Evolutionary conservation across 176 grass and related monocot genomes (phyloP), one percentile per base, ranked within the genome.

Genomic region (Aegilops speltoides): DNA sequence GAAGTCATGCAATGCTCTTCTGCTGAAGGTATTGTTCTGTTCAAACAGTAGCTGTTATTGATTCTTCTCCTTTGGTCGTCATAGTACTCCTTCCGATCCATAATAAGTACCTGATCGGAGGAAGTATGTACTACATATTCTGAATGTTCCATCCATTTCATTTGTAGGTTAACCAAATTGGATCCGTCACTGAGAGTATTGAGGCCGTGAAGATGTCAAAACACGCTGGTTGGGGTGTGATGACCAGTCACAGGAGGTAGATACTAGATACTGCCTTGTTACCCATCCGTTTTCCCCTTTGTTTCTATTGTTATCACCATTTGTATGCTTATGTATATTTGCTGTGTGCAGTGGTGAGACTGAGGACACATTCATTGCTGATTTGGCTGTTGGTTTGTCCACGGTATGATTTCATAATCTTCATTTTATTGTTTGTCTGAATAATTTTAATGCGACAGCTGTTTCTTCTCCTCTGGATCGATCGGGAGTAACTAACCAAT

Each of bases 121-220:
- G 45, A 13, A 48, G 13, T 48, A 50, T 52, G 48, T 6, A 52
- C 15, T 52, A 52, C 48, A 52, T 52, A 56, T 8, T 57, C 54
- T 22, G 56, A 59, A 22, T 59, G 56, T 59, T 59, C 22, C 20
- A 59, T 59, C 56, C 56, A 22, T 22, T 3, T 59, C 56, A 22
- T 59, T 19, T 59, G 2, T 90, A 98, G 95, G 95, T 98, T 72
- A 95, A 98, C 77, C 95, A 98, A 89, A 98, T 98, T 62, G 93
- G 95, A 41, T 95, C 93, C 68, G 95, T 98, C 45, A 95, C 95
- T 1, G 93, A 98, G 87, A 98, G 93, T 78, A 95, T 95, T 43
- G 93, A 98, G 85, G 95, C 93, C 73, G 93, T 95, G 69, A 93
- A 95, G 81, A 98, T 98, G 95, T 95, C 95, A 12, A 98, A 98